Percentiles rank a stretch among this genome's conserved stretches.
These are phyloP conservation scores for Fistulinella prunicolor DNA, from an alignment of 768 basidiomycete genomes.

Conservation along the genomic window DNA sequence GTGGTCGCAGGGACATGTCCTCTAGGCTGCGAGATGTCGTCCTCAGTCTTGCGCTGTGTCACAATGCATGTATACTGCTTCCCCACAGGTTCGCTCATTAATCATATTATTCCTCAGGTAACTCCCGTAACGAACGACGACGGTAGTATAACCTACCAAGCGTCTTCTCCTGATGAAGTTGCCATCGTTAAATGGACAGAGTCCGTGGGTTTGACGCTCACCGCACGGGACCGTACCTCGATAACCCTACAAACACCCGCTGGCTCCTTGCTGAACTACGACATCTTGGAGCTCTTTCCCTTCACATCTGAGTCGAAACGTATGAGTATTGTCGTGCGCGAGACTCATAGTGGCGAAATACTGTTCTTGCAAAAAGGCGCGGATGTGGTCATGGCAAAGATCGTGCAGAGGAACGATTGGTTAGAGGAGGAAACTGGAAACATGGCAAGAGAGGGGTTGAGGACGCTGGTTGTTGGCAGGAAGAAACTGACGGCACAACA, in stretches of 20 bases:
- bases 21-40: constrained; percentile 91
- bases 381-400: constrained; percentile 95
- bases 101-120: constrained; percentile 56
- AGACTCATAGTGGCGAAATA: constrained; percentile 70
- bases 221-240: constrained; percentile 85
- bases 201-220: constrained; percentile 87
- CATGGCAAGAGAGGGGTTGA: constrained; percentile 94
- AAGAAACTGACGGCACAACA: constrained; percentile 68
- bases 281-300: constrained; percentile 93
- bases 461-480: constrained; percentile 90
- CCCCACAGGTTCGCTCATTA: neutral
- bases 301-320: constrained; percentile 99
- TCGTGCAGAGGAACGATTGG: constrained; percentile 98
- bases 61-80: constrained; percentile 63
- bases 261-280: constrained; percentile 64
- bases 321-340: constrained; percentile 96
- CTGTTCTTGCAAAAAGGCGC: constrained; percentile 96
- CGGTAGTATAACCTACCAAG: constrained; percentile 93
- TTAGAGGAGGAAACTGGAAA: constrained; percentile 97
- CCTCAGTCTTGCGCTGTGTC: constrained; percentile 89
- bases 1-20: constrained; percentile 93
- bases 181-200: constrained; percentile 98
- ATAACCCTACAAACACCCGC: constrained; percentile 79
- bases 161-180: constrained; percentile 98
- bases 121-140: constrained; percentile 96